Evolutionary conservation across 1,284 basidiomycete genomes (phyloP).

Genomic region (Ganoderma sinense): DNA sequence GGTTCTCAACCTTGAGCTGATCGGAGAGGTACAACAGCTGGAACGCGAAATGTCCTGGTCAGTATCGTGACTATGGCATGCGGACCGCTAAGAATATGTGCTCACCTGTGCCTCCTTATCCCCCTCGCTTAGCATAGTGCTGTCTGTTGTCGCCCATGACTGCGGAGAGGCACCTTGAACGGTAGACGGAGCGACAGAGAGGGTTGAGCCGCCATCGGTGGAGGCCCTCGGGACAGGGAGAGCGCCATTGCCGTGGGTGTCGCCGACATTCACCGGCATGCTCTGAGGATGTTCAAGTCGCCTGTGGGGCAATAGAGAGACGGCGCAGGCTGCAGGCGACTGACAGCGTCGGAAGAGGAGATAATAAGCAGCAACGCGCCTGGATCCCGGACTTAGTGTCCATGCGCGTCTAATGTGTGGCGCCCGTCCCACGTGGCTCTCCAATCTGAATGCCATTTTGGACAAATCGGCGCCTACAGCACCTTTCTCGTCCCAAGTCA

Average conservation of each 20-base stretch:
- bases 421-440: too few species aligned
- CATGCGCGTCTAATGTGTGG: not conserved
- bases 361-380: not conserved
- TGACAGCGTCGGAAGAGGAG: not conserved
- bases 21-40: slow-evolving; percentile 74
- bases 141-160: slow-evolving; percentile 18
- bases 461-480: not conserved
- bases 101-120: slow-evolving; percentile 25
- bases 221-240: slow-evolving; percentile 21
- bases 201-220: slow-evolving; percentile 22
- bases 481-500: not conserved
- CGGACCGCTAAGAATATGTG: not conserved
- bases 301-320: not conserved
- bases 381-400: not conserved
- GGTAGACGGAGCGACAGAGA: slow-evolving; percentile 15
- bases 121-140: slow-evolving; percentile 8
- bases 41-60: slow-evolving; percentile 3
- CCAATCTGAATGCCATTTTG: too few species aligned
- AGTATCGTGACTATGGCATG: not conserved
- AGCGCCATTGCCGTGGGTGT: slow-evolving; percentile 19
- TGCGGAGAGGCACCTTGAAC: slow-evolving; percentile 13
- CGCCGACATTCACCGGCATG: slow-evolving; percentile 19
- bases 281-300: not conserved
- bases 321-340: not conserved
- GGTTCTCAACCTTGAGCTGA: slow-evolving; percentile 74